These are phyloP conservation scores for Lentinula guzmanii DNA, from an alignment of 768 basidiomycete genomes.

Conservation along the genomic window DNA sequence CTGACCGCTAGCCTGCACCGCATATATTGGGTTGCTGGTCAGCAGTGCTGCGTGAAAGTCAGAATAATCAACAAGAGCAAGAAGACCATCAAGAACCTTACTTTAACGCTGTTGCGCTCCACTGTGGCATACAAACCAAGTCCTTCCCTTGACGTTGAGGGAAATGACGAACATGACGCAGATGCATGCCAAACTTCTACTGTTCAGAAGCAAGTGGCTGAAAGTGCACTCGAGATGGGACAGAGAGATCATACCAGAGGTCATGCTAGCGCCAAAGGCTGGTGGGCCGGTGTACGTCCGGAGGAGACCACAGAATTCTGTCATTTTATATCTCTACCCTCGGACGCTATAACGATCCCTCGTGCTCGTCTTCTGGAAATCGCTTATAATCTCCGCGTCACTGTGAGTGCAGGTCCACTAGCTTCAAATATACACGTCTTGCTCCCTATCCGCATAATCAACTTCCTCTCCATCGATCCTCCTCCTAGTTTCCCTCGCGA, in stretches of 20 bases:
- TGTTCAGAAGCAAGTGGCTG: constrained; percentile 57
- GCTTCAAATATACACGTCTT: constrained; percentile 62
- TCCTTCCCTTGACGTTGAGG: constrained; percentile 27
- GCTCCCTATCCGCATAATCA: constrained; percentile 73
- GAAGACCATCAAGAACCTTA: constrained; percentile 59
- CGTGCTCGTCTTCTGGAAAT: constrained; percentile 73
- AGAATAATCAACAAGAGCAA: constrained; percentile 61
- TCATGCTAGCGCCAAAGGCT: constrained; percentile 76
- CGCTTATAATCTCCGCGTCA: constrained; percentile 63
- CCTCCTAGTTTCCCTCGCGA: constrained; percentile 38
- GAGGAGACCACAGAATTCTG: constrained; percentile 58
- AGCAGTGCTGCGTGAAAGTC: constrained; percentile 64
- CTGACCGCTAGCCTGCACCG: constrained; percentile 67
- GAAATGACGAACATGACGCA: constrained; percentile 29
- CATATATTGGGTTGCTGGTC: constrained; percentile 76
- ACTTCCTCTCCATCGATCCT: constrained; percentile 83
- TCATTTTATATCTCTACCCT: constrained; percentile 64
- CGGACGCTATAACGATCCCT: constrained; percentile 62
- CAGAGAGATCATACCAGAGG: constrained; percentile 52
- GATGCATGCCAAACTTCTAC: constrained; percentile 63
- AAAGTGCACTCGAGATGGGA: constrained; percentile 60
- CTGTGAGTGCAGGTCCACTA: constrained; percentile 51
- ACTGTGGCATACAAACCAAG: constrained; percentile 60
- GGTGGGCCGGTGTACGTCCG: constrained; percentile 80
- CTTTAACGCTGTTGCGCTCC: constrained; percentile 58